Base-by-base conservation (phyloP, 1,284 basidiomycete species). In the Erythrobasidium hasegawianum region DNA sequence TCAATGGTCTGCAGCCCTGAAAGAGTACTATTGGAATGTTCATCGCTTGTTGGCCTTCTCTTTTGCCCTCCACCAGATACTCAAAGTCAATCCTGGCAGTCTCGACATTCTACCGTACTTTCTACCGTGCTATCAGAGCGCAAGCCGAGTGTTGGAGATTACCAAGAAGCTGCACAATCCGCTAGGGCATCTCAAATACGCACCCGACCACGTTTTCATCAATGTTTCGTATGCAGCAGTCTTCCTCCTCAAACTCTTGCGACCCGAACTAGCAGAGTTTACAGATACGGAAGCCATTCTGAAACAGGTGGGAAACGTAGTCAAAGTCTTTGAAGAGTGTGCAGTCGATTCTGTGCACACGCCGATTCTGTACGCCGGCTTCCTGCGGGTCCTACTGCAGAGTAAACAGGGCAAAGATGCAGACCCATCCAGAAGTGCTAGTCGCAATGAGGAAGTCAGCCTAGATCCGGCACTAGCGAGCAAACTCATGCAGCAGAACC, bases 331-430 rank as follows among this genome's bases (percentile, higher is more conserved):
- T 2, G 72, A 72, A 18, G 49, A 39, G 0, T 68, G 69, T 18
- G 70, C 69, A 8, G 65, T 73, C 2, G 71, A 72, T 29, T 80
- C 86, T 0, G 80, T 84, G 9, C 91, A 95, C 75, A 90, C 91
- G 0, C 90, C 90, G 0, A 86, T 88, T 4, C 81, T 95, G 60
- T 95, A 96, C 79, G 86, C 87, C 72, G 82, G 84, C 14, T 93
- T 95, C 81, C 82, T 95, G 24, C 86, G 87, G 5, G 89, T 89
- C 11, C 84, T 80, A 55, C 75, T 80, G 33, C 69, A 71, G 38
- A 71, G 71, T 64, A 74, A 74, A 59, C 62, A 55, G n/a, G 56
- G 62, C 41, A 81, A 81, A n/a, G 73, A 76, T n/a, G 71, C 74
- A 8, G 78, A 78, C 61, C 59, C 68, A 0, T 83, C 84, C n/a